Evolutionary conservation across 1,284 basidiomycete species (phyloP).

Genomic region (Pholiota adiposa): DNA sequence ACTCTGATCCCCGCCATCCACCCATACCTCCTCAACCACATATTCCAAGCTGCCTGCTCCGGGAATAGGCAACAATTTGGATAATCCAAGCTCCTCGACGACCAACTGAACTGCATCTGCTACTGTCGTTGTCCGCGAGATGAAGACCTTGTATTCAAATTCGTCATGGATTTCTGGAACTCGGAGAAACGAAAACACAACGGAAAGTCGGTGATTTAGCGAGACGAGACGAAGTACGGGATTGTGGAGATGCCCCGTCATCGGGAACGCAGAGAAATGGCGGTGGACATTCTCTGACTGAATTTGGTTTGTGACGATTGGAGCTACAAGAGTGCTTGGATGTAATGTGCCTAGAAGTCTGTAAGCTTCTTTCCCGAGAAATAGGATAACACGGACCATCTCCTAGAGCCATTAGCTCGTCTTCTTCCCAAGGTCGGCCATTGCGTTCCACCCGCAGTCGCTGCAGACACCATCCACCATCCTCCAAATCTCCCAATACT

Average conservation of each 20-base stretch:
- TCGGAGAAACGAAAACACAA: constrained; percentile 64
- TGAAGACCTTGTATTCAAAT: constrained; percentile 66
- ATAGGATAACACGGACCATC: constrained; percentile 51
- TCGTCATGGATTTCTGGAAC: constrained; percentile 82
- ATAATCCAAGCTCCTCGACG: constrained; percentile 70
- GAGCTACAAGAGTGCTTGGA: constrained; percentile 49
- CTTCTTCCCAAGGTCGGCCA: constrained; percentile 72
- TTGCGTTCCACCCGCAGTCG: constrained; percentile 56
- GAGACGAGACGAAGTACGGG: constrained; percentile 76
- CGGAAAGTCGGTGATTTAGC: constrained; percentile 60
- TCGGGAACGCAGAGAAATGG: constrained; percentile 74
- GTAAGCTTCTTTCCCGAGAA: constrained; percentile 6
- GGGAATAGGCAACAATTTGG: constrained; percentile 60
- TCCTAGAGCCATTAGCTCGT: constrained; percentile 63
- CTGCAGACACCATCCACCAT: constrained; percentile 71
- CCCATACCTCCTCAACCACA: constrained; percentile 68
- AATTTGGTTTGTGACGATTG: constrained; percentile 49
- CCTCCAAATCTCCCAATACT: constrained; percentile 58
- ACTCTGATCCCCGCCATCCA: constrained; percentile 53
- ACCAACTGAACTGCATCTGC: constrained; percentile 57
- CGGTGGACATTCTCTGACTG: constrained; percentile 43
- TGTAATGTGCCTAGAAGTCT: constrained; percentile 52
- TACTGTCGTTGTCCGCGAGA: constrained; percentile 58
- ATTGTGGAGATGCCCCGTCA: constrained; percentile 72
- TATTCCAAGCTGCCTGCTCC: constrained; percentile 69